Base-by-base conservation (phyloP, 116 monocot species). In the Cymodocea nodosa region DNA sequence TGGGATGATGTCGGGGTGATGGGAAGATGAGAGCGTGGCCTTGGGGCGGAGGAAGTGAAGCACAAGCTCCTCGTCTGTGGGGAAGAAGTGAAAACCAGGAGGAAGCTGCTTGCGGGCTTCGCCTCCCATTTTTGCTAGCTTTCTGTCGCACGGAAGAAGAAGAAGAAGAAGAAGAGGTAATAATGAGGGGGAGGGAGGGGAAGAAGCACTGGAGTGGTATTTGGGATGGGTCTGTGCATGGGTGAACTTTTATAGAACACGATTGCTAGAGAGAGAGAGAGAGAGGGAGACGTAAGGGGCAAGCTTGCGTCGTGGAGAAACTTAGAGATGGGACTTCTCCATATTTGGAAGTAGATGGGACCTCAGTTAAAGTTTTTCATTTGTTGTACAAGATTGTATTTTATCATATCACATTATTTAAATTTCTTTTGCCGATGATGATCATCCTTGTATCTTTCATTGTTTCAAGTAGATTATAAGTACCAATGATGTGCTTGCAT, bases 1-100 rank as follows among this genome's bases (percentile, higher is more conserved):
- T 12, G 90, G 90, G 65, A 90, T 83, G 83, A 85, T 79, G 68
- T 90, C 79, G 11, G 83, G 83, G 3, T 78, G 63, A 78, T 79
- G 79, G 0, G 85, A 85, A 23, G 78, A 63, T 22, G 79, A 67
- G 64, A 20, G 64, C 36, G 79, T 44, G 0, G 73, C 77, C 61
- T 81, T 81, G 60, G 51, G 69, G 51, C 61, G 51, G 55, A 81
- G 81, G 53, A 81, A 81, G 19, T 81, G 81, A 39, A 76, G 66
- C 51, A 77, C 67, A 23, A 81, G 85, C 78, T 90, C 86, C 67
- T 85, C 86, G 59, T 81, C 81, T 36, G 73, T 66, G 11, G 81
- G 77, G 60, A 70, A 68, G 77, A 77, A 81, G 0, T 61, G 81
- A 51, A 77, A 81, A 24, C 81, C 76, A 0, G 77, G 76, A 6